Conservation (phyloP, 805 yeast genomes). For the Lipomyces chichibuensis region DNA sequence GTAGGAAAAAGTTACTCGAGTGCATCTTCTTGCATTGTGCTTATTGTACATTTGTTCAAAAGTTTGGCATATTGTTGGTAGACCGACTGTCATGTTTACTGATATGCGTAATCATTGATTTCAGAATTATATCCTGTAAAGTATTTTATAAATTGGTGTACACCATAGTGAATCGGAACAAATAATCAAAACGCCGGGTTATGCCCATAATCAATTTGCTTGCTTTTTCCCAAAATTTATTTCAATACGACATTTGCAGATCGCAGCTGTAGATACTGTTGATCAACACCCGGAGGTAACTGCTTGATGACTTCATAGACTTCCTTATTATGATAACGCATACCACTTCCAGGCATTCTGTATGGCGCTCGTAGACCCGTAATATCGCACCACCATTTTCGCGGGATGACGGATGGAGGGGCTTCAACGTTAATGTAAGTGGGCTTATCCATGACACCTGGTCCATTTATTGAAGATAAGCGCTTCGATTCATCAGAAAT, state of each 20-base stretch:
- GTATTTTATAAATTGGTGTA: too few relatives aligned
- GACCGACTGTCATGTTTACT: neutral
- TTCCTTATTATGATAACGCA: slow-evolving; percentile 81
- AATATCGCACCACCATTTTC: slow-evolving; percentile 85
- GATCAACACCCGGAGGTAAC: slow-evolving; percentile 90
- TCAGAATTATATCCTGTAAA: neutral
- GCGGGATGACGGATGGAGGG: slow-evolving; percentile 83
- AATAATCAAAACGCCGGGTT: neutral
- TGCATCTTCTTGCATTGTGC: neutral
- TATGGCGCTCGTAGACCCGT: slow-evolving; percentile 85
- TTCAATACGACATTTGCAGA: slow-evolving; percentile 86
- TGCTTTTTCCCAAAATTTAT: slow-evolving; percentile 38
- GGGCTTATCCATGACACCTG: slow-evolving; percentile 48
- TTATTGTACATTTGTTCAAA: neutral
- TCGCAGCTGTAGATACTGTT: slow-evolving; percentile 83
- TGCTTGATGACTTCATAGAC: slow-evolving; percentile 73
- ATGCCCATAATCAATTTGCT: neutral
- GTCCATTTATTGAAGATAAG: slow-evolving; percentile 45
- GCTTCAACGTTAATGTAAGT: slow-evolving; percentile 75
- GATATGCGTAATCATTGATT: neutral
- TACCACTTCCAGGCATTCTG: slow-evolving; percentile 65
- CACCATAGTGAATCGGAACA: too few relatives aligned
- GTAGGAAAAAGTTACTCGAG: neutral
- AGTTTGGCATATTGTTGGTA: slow-evolving; percentile 1
- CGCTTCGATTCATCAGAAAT: slow-evolving; percentile 78